These are phyloP conservation scores for Leccinum pachyderme DNA, from an alignment of 1,284 basidiomycete species.

Conservation along the genomic window DNA sequence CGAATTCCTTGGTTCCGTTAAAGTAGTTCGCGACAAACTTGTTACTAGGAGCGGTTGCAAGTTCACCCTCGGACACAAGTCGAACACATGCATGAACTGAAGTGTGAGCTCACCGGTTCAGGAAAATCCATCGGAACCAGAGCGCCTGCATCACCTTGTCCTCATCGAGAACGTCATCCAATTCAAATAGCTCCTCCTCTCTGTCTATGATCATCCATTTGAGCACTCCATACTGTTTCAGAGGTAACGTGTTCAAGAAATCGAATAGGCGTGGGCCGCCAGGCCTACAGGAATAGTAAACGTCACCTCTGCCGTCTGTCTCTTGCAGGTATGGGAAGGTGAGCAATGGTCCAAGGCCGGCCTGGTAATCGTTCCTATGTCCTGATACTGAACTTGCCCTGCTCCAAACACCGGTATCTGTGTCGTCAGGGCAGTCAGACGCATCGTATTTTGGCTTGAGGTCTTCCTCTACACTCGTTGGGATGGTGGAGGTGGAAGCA, in stretches of 20 bases:
- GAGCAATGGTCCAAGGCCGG: constrained; percentile 52
- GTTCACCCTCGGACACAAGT: neutral
- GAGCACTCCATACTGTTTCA: constrained; percentile 60
- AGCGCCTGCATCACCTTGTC: constrained; percentile 74
- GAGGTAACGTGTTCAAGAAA: constrained; percentile 53
- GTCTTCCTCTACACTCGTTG: constrained; percentile 22
- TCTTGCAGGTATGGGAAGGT: constrained; percentile 53
- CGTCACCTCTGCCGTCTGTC: constrained; percentile 42
- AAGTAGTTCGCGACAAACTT: constrained; percentile 55
- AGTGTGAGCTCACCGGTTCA: constrained; percentile 48
- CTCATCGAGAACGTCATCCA: constrained; percentile 64
- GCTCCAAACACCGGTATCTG: neutral
- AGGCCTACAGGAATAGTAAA: constrained; percentile 60
- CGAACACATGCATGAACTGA: neutral
- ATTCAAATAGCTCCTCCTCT: constrained; percentile 71
- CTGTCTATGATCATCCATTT: constrained; percentile 64
- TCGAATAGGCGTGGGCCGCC: constrained; percentile 64
- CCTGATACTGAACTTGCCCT: constrained; percentile 12
- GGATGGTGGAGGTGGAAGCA: constrained; percentile 6
- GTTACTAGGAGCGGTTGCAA: constrained; percentile 33
- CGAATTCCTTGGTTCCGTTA: constrained; percentile 50
- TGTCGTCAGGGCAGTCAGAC: constrained; percentile 9
- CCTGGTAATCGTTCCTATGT: constrained; percentile 29
- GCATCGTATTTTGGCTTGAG: constrained; percentile 21
- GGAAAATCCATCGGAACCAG: constrained; percentile 70